Percentiles rank a stretch among this genome's conserved stretches.
phyloP scores from a whole-genome alignment of 345 rosid genomes.

The Trapa bicornis region DNA sequence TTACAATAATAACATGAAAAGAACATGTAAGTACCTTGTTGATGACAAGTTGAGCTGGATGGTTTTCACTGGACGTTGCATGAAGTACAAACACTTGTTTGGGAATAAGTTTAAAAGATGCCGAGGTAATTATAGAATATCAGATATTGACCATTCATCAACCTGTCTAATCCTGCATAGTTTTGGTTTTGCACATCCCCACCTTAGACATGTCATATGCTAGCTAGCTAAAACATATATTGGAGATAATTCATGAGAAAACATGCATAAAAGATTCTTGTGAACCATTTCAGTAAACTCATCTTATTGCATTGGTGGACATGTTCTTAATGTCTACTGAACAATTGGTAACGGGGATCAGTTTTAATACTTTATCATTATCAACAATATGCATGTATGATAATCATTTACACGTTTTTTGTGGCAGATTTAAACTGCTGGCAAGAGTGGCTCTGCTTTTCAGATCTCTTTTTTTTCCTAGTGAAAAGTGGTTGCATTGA shows the following conservation, averaged over 20 bases:
- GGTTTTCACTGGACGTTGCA: no score
- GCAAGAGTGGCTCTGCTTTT: slow-evolving; percentile 98
- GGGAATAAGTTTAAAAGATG: no score
- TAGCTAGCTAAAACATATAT: background rate
- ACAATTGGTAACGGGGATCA: background rate
- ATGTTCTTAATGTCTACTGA: background rate
- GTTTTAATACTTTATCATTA: background rate
- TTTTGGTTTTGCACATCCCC: no score
- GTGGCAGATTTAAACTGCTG: slow-evolving; percentile 86
- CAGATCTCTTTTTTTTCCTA: slow-evolving; percentile 78
- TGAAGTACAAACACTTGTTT: no score
- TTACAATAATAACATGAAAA: no score
- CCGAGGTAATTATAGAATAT: no score
- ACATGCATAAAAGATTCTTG: background rate
- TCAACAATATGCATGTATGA: slow-evolving; percentile 1
- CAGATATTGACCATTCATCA: no score
- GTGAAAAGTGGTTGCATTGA: slow-evolving; percentile 89
- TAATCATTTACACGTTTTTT: slow-evolving; percentile 14
- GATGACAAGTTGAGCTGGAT: no score
- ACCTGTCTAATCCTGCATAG: no score
- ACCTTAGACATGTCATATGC: no score
- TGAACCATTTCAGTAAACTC: background rate
- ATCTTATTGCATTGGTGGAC: background rate
- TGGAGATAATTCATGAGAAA: background rate
- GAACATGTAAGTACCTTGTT: no score